A percentile compares a stretch with the other conserved stretches of the same genome.
Conservation (phyloP, 2,329 filamentous ascomycete species). For the Biscogniauxia sp. region DNA sequence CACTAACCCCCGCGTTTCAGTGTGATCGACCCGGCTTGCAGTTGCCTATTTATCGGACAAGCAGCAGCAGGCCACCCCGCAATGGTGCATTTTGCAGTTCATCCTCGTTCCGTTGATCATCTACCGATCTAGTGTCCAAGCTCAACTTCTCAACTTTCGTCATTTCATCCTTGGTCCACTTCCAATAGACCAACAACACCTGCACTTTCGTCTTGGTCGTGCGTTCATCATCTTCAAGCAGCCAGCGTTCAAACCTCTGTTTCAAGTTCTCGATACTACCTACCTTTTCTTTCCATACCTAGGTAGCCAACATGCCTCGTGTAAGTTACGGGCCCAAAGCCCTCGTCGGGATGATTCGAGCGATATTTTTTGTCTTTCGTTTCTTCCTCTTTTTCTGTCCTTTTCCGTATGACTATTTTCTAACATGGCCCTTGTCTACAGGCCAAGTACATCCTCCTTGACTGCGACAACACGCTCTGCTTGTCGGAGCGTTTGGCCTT, state of each 20-base stretch:
- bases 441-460: slow-evolving; percentile 62
- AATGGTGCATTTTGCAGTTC: not conserved
- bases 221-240: not conserved
- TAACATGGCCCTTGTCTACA: slow-evolving; percentile 29
- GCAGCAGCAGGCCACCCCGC: not conserved
- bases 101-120: not conserved
- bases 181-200: not conserved
- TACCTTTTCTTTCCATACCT: slow-evolving; percentile 1
- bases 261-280: not conserved
- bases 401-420: slow-evolving; percentile 2
- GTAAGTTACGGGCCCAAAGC: slow-evolving; percentile 23
- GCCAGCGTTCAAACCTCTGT: not conserved
- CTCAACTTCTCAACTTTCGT: not conserved
- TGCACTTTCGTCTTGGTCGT: not conserved
- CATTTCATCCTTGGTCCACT: not conserved
- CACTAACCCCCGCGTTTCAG: not conserved
- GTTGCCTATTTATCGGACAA: not conserved
- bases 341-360: not conserved
- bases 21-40: not conserved
- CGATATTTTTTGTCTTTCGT: not conserved
- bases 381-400: not conserved
- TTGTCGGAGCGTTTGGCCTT: slow-evolving; percentile 74
- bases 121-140: not conserved
- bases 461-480: slow-evolving; percentile 73
- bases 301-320: slow-evolving; percentile 32